phyloP scores from a whole-genome alignment of 2,329 filamentous ascomycete species.

The Huntiella abstrusa region DNA sequence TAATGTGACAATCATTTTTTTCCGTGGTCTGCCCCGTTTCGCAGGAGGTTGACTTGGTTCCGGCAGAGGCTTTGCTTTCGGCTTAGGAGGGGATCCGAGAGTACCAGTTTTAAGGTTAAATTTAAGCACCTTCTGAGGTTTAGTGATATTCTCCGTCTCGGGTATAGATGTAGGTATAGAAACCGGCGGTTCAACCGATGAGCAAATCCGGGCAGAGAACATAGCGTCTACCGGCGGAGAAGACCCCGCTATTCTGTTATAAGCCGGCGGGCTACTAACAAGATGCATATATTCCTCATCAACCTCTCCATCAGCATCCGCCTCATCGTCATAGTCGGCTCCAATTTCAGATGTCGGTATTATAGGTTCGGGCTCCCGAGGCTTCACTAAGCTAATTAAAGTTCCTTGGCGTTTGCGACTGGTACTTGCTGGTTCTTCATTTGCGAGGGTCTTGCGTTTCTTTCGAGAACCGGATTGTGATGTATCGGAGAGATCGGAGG shows the following conservation, averaged over 20 bases:
- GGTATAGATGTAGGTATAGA: no score
- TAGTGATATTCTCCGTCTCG: neutral
- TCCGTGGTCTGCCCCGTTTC: constrained; percentile 3
- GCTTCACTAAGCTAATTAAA: constrained; percentile 8
- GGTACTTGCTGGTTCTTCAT: neutral
- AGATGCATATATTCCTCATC: constrained; percentile 4
- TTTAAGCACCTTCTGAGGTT: constrained; percentile 30
- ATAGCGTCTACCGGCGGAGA: constrained; percentile 1
- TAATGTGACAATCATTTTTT: constrained; percentile 30
- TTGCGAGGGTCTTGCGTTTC: constrained; percentile 5
- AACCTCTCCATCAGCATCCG: constrained; percentile 9
- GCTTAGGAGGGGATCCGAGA: constrained; percentile 39
- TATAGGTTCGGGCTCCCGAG: neutral
- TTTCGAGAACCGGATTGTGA: constrained; percentile 5
- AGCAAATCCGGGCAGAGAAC: neutral
- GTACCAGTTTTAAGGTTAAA: constrained; percentile 43
- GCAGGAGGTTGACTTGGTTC: neutral
- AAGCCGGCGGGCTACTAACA: neutral
- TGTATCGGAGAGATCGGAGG: constrained; percentile 6
- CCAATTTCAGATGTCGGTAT: neutral
- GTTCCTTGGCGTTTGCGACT: constrained; percentile 1
- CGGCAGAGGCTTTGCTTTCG: constrained; percentile 21
- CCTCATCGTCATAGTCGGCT: constrained; percentile 4
- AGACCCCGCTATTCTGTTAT: constrained; percentile 1
- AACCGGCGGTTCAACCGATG: neutral